phyloP scores from a whole-genome alignment of 495 filamentous ascomycete genomes.

The Thozetella sp. region DNA sequence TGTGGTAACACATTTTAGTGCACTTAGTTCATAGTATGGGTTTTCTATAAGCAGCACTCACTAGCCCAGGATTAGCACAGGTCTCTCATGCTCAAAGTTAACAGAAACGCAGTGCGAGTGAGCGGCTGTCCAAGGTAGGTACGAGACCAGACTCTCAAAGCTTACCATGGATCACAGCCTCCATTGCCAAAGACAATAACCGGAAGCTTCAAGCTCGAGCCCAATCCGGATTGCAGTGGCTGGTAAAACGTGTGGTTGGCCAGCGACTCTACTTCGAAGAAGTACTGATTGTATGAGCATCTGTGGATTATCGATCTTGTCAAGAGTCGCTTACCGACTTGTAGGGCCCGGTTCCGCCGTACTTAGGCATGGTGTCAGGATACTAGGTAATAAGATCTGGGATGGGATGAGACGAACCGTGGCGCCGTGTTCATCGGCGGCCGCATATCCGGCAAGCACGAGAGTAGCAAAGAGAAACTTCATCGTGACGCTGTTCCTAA shows the following conservation, averaged over 20 bases:
- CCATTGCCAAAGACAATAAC: background rate
- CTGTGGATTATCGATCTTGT: background rate
- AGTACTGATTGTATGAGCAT: background rate
- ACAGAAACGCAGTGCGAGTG: background rate
- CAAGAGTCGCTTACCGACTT: background rate
- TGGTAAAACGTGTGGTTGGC: background rate
- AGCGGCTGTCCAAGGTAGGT: background rate
- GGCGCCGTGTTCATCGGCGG: background rate
- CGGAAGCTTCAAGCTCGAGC: background rate
- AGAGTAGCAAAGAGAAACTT: background rate
- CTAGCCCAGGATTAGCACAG: too few relatives aligned
- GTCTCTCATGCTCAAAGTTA: too few relatives aligned
- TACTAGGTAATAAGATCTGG: background rate
- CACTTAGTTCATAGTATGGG: background rate
- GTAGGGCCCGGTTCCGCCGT: background rate
- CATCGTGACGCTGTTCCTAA: background rate
- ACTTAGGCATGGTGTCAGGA: background rate
- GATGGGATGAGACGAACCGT: background rate
- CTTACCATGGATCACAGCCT: background rate
- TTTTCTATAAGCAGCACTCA: too few relatives aligned
- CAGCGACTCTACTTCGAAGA: background rate
- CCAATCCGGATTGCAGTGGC: background rate
- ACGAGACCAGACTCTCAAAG: background rate
- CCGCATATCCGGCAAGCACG: background rate
- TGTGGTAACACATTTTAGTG: background rate